A percentile compares a stretch with the other conserved stretches of the same genome.
Conservation (phyloP, 768 basidiomycete species). For the Auricularia sp. region DNA sequence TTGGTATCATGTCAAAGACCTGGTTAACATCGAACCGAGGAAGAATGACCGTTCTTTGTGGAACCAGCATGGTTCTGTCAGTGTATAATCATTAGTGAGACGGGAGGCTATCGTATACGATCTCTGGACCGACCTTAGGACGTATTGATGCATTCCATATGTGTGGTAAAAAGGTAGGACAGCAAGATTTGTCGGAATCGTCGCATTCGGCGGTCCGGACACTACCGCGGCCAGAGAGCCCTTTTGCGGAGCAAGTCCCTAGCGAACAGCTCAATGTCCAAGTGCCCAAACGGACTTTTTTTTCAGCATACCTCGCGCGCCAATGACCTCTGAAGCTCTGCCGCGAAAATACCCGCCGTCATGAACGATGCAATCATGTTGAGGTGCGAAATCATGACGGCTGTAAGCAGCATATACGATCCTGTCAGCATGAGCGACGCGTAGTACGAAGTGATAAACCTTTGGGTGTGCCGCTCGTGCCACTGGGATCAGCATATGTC, state of each 20-base stretch:
- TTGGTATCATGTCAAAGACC: slow-evolving; percentile 44
- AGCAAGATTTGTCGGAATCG: slow-evolving; percentile 24
- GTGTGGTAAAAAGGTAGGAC: slow-evolving; percentile 62
- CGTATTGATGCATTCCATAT: slow-evolving; percentile 46
- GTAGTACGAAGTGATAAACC: slow-evolving; percentile 25
- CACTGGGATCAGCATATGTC: slow-evolving; percentile 28
- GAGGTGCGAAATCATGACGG: slow-evolving; percentile 65
- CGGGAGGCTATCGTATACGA: slow-evolving; percentile 17
- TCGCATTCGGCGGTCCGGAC: too few relatives aligned
- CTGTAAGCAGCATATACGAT: slow-evolving; percentile 13
- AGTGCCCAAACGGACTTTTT: too few relatives aligned
- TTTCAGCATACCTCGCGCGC: not conserved
- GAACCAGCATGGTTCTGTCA: slow-evolving; percentile 24
- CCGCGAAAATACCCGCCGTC: slow-evolving; percentile 26
- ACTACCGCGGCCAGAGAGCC: not conserved
- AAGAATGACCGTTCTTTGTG: slow-evolving; percentile 42
- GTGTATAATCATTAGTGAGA: not conserved
- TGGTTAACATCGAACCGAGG: slow-evolving; percentile 48
- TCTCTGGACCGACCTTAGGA: slow-evolving; percentile 21
- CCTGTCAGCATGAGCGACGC: not conserved
- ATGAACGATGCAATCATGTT: slow-evolving; percentile 40
- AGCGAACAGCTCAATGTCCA: too few relatives aligned
- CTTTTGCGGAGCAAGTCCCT: too few relatives aligned
- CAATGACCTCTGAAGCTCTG: slow-evolving; percentile 10
- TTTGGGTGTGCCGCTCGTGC: slow-evolving; percentile 69